Evolutionary conservation across 2,329 filamentous ascomycete species (phyloP).

Genomic region (Fusarium sp.): DNA sequence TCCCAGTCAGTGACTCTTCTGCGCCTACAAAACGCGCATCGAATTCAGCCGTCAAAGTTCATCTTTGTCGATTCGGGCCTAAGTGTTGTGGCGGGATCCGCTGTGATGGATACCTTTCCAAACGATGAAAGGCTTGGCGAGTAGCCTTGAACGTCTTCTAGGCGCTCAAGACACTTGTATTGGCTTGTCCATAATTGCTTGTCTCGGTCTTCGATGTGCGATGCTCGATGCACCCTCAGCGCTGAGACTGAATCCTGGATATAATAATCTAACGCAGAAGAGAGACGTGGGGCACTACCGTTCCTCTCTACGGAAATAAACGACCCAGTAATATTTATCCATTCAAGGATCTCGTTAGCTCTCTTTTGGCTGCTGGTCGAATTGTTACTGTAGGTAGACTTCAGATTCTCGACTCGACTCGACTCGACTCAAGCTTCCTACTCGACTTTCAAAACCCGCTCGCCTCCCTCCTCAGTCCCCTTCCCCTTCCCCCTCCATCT

Average conservation of each 20-base stretch:
- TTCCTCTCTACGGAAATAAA: slow-evolving; percentile 25
- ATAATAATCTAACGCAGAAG: background rate
- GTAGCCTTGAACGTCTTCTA: slow-evolving; percentile 15
- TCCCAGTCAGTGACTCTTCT: slow-evolving; percentile 22
- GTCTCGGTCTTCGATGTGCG: slow-evolving; percentile 36
- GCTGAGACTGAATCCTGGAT: slow-evolving; percentile 16
- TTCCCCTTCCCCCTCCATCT: background rate
- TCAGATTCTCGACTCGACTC: slow-evolving; percentile 19
- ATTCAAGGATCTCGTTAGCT: slow-evolving; percentile 13
- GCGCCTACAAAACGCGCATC: slow-evolving; percentile 29
- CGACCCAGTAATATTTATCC: slow-evolving; percentile 25
- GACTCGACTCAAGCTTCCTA: slow-evolving; percentile 9
- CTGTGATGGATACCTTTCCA: slow-evolving; percentile 32
- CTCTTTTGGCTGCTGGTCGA: slow-evolving; percentile 6
- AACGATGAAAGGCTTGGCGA: slow-evolving; percentile 32
- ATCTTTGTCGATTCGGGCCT: slow-evolving; percentile 39
- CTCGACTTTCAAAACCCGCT: slow-evolving; percentile 29
- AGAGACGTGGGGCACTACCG: slow-evolving; percentile 28
- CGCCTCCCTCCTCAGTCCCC: slow-evolving; percentile 8
- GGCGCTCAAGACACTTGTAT: background rate
- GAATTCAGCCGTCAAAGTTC: slow-evolving; percentile 14
- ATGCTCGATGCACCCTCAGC: slow-evolving; percentile 23
- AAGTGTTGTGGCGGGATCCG: slow-evolving; percentile 37
- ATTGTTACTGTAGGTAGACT: slow-evolving; percentile 7
- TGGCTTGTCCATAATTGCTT: slow-evolving; percentile 7